Evolutionary conservation across 192 early-diverging fungal genomes (phyloP).

Genomic region (Physocladia obscura): DNA sequence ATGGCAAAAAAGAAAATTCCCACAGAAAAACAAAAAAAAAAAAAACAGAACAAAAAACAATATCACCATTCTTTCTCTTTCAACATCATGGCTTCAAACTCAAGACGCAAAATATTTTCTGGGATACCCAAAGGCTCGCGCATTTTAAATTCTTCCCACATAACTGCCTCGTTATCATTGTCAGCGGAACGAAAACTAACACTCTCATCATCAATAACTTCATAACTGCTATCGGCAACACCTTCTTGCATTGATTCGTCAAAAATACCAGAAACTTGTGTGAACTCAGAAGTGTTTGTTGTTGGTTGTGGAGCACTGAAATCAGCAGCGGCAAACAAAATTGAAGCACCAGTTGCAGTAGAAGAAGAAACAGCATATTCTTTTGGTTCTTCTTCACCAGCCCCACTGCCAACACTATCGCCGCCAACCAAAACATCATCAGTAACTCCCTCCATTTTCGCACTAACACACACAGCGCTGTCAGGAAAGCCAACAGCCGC

Average conservation of each 20-base stretch:
- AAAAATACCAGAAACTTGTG: neutral
- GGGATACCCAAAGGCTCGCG: slow-evolving; percentile 22
- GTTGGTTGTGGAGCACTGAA: neutral
- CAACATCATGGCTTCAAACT: slow-evolving; percentile 33
- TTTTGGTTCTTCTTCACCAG: too few relatives aligned
- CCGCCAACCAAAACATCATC: neutral
- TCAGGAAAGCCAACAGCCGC: neutral
- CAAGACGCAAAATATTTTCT: slow-evolving; percentile 16
- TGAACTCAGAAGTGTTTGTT: neutral
- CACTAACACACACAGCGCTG: slow-evolving; percentile 4
- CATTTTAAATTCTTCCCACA: slow-evolving; percentile 23
- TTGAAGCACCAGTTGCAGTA: neutral
- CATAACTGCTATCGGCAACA: neutral
- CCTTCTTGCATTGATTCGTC: neutral
- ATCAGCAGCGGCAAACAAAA: neutral
- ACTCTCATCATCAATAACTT: neutral
- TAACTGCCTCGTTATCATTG: neutral
- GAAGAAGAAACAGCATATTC: neutral
- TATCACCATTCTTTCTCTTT: too few relatives aligned
- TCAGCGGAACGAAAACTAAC: neutral
- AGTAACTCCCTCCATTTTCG: neutral
- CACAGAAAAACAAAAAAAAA: too few relatives aligned
- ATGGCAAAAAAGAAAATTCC: too few relatives aligned
- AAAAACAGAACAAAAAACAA: too few relatives aligned
- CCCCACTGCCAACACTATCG: neutral